Conservation (phyloP, 768 basidiomycete species). For the Russula lepida region DNA sequence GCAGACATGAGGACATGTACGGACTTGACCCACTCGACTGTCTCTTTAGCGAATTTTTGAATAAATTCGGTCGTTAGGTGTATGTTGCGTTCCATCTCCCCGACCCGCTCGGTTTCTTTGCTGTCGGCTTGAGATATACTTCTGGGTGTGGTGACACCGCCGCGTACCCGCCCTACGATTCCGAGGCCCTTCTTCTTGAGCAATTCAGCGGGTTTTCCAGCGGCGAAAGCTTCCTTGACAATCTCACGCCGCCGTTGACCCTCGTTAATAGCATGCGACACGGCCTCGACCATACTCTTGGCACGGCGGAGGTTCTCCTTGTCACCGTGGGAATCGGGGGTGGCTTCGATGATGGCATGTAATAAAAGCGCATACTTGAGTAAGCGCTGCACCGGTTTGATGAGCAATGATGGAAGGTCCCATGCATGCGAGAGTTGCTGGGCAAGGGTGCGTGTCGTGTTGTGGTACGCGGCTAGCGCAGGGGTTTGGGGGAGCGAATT, state of each 20-base stretch:
- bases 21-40: constrained; percentile 17
- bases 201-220: constrained; percentile 19
- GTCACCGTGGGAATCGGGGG: constrained; percentile 60
- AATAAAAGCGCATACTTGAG: constrained; percentile 92
- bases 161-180: constrained; percentile 48
- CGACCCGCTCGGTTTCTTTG: constrained; percentile 17
- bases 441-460: constrained; percentile 56
- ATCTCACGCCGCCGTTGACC: constrained; percentile 68
- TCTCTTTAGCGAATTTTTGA: constrained; percentile 13
- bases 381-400: constrained; percentile 94
- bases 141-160: constrained; percentile 48
- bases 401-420: constrained; percentile 89
- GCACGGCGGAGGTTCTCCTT: constrained; percentile 49
- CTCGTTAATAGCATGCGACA: constrained; percentile 73
- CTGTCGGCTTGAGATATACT: constrained; percentile 36
- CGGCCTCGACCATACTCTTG: constrained; percentile 54
- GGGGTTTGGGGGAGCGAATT: constrained; percentile 42
- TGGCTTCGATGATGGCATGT: constrained; percentile 63
- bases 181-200: constrained; percentile 33
- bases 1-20: constrained; percentile 1
- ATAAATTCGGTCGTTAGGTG: constrained; percentile 7
- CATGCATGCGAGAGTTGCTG: constrained; percentile 75
- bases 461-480: constrained; percentile 56
- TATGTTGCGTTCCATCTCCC: constrained; percentile 15
- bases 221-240: constrained; percentile 59